Percentiles rank a stretch among this genome's conserved stretches.
Evolutionary conservation across 108 stramenopile genomes (phyloP).

Genomic region (Chaetoceros muelleri): DNA sequence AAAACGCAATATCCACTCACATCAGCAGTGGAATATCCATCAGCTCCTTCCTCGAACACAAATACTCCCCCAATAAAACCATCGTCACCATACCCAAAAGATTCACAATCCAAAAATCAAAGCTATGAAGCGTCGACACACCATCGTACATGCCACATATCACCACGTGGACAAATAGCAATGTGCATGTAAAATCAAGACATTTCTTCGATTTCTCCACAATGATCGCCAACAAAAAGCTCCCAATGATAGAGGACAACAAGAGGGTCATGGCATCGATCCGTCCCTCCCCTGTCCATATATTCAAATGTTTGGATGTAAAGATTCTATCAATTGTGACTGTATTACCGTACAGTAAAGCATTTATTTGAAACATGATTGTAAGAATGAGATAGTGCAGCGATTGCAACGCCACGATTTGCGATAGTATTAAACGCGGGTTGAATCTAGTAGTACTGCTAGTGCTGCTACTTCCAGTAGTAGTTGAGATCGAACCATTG

Average conservation of each 20-base stretch:
- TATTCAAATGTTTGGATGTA: constrained; percentile 45
- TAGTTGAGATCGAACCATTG: too few species aligned
- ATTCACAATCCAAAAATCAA: constrained; percentile 81
- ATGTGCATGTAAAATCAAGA: constrained; percentile 70
- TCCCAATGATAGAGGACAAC: constrained; percentile 38
- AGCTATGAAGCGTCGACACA: constrained; percentile 31
- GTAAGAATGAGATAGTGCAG: constrained; percentile 67
- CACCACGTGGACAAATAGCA: constrained; percentile 61
- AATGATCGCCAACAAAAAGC: constrained; percentile 23
- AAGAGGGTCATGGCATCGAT: constrained; percentile 54
- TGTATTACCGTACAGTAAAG: constrained; percentile 42
- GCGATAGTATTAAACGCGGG: constrained; percentile 37
- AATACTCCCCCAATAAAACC: constrained; percentile 73
- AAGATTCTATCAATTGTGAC: constrained; percentile 75
- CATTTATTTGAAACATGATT: constrained; percentile 56
- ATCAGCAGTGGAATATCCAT: constrained; percentile 71
- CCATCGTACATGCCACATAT: constrained; percentile 49
- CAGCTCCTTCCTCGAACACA: constrained; percentile 65
- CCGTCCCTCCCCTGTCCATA: constrained; percentile 59
- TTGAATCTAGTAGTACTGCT: constrained; percentile 16
- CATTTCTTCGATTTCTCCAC: constrained; percentile 73
- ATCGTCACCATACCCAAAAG: constrained; percentile 58
- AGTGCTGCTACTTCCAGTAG: neutral
- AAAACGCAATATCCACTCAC: too few species aligned
- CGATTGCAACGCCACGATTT: constrained; percentile 68